Evolutionary conservation across 345 rosid genomes (phyloP).

Genomic region (Murraya paniculata): DNA sequence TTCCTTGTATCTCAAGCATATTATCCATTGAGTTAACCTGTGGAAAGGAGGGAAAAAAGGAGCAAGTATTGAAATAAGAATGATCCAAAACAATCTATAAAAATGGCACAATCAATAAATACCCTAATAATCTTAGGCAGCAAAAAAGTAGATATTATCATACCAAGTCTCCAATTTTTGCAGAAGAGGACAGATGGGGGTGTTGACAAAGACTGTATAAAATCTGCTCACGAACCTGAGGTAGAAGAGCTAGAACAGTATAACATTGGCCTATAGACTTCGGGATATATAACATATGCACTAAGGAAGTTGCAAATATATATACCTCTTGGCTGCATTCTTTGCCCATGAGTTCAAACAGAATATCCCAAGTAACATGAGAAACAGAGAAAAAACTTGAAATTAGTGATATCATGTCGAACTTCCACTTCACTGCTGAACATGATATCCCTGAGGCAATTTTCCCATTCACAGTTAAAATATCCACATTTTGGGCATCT

Average conservation of each 20-base stretch:
- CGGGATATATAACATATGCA: slow-evolving; percentile 6
- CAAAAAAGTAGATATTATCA: slow-evolving; percentile 18
- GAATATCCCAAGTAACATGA: slow-evolving; percentile 63
- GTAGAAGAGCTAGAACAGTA: slow-evolving; percentile 15
- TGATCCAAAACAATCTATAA: background rate
- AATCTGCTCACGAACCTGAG: slow-evolving; percentile 66
- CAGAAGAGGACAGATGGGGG: slow-evolving; percentile 46
- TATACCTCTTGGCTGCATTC: slow-evolving; percentile 72
- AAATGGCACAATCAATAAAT: slow-evolving; percentile 5
- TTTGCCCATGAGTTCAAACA: slow-evolving; percentile 54
- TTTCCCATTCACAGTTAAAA: slow-evolving; percentile 46
- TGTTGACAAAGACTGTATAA: slow-evolving; percentile 58
- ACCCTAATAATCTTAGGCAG: slow-evolving; percentile 14
- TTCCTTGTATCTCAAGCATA: slow-evolving; percentile 47
- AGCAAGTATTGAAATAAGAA: background rate
- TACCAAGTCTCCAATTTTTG: slow-evolving; percentile 65
- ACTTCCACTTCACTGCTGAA: slow-evolving; percentile 64
- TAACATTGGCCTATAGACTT: slow-evolving; percentile 18
- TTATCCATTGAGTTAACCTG: slow-evolving; percentile 58
- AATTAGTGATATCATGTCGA: slow-evolving; percentile 72
- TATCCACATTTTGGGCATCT: slow-evolving; percentile 53
- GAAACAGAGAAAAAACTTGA: slow-evolving; percentile 62
- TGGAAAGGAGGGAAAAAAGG: slow-evolving; percentile 10
- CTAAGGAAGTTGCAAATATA: slow-evolving; percentile 7
- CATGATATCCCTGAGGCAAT: slow-evolving; percentile 37